Base-by-base conservation (phyloP, 2,329 filamentous ascomycete genomes). In the Byssothecium circinans region DNA sequence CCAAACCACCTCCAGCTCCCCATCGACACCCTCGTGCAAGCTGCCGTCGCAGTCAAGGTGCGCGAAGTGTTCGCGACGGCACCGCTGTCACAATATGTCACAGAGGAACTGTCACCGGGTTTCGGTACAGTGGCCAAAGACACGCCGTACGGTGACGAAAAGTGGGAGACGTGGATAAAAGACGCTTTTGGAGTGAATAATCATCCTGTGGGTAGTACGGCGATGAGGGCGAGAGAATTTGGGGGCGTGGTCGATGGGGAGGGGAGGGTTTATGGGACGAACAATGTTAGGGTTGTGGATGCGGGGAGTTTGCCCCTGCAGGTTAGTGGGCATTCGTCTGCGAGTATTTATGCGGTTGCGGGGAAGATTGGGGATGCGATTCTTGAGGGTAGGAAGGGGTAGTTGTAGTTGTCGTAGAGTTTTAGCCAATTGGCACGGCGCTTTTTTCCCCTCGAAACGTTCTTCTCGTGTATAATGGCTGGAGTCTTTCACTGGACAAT, bases 1-100 rank as follows among this genome's bases (percentile, higher is more conserved):
- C 73, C 74, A 2, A 70, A 70, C 41, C 75, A 73, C 54, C 70
- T 75, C 53, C 65, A 70, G 41, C 62, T 75, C 8, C 65, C 70
- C 2, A 68, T 70, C 25, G 74, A 77, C 43, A 49, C 59, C 2
- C 49, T 54, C 5, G 54, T 71, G 7, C 71, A 74, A 50, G 58
- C 68, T 2, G 66, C 61, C 2, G 58, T 59, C 2, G 67, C 69
- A 18, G 57, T 67, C 41, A 67, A 60, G 18, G 53, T 66, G 3
- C 65, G 69, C 6, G 50, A 67, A 20, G 57, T 69, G 11, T 64
- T 65, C 37, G 43, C 52, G 2, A 67, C 64, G 0, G 19, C 56
- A 1, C 67, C 67, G 8, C 56, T 69, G 1, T 53, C 60, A 4
- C 32, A 48, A 7, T 46, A 61, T 14, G 52, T 65, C 29, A 53